Base-by-base conservation (phyloP, 2,329 filamentous ascomycete genomes). In the Fusarium sp. region DNA sequence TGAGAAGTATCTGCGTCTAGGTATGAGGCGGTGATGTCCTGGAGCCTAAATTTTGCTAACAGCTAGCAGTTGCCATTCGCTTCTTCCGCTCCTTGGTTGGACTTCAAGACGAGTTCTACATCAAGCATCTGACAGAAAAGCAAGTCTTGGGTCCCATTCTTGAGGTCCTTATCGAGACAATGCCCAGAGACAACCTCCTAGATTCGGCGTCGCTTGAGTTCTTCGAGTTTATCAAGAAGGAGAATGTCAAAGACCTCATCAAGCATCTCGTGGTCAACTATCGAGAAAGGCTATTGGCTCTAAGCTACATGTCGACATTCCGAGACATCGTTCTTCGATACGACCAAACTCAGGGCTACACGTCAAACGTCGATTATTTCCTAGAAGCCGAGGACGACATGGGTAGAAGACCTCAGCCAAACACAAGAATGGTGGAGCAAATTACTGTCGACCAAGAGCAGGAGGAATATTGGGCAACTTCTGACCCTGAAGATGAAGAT, bases 191-290 rank as follows among this genome's bases (percentile, higher is more conserved):
- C 75, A 98, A 97, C 67, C 82, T 99, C 4, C 82, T 98, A 29
- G 96, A 95, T 74, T 98, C 94, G 1, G 94, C 93, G 9, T 97
- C 92, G 68, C 82, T 98, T 9, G 95, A 99, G 71, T 85, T 99
- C 38, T 98, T 99, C 65, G 93, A 96, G 70, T 93, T 89, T 70
- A 91, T 98, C 69, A 92, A 89, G 72, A 88, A 88, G 71, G 91
- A 96, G 69, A 88, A 88, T 51, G 83, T 93, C 69, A 96, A 93
- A 73, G 87, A 90, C 13, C 80, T 97, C 42, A 88, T 96, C 53
- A 87, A 88, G 61, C 91, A 97, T 71, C 79, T 98, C 19, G 92
- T 96, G 10, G 89, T 92, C 66, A 91, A 89, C 48, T 93, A 94
- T 71, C 87, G 93, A 19, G 90, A 94, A 13, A 89, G 88, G 70